Evolutionary conservation across 140 eudicot genomes (phyloP), one percentile per base, ranked within the genome.

Genomic region (Stevia rebaudiana): DNA sequence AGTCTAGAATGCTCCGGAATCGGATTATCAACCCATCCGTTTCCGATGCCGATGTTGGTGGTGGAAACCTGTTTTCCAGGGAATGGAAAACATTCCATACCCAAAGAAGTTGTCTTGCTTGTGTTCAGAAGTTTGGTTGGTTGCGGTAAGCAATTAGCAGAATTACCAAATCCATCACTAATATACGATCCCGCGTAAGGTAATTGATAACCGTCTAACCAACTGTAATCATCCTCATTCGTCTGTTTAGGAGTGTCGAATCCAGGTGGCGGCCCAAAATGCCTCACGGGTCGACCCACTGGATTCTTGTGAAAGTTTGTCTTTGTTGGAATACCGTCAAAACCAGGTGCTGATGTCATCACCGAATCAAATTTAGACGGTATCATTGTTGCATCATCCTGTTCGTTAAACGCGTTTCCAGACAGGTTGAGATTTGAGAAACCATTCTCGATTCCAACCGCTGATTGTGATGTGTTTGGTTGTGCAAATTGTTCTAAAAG

Each of bases 201-300:
- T 4, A 79, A 52, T 78, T 76, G 82, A 75, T 92, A 83, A 5
- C 96, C 99, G 71, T 92, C 97, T 13, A 92, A 70, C 97, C 96
- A 92, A 64, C 94, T 76, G 63, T 92, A 92, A 76, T 88, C 95
- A 78, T 88, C 98, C 80, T 81, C 88, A 16, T 82, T 84, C n/a
- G 43, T 69, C 17, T 11, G 59, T 74, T 82, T 87, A 50, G 77
- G 58, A 24, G 86, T 65, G 36, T 80, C 79, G 21, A 92, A 92
- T 18, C 99, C 99, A 68, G 99, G 99, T 15, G 99, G 99, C 4
- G 99, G 99, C 31, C 99, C 99, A 39, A 72, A 15, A 53, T 80
- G 97, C 76, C 99, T 78, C 12, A 80, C 53, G 11, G 99, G 99
- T 63, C 97, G 83, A 67, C 96, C 70, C 58, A 92, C 99, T 10